These are phyloP conservation scores for Pueraria montana DNA, from an alignment of 306 rosid species.

Conservation along the genomic window DNA sequence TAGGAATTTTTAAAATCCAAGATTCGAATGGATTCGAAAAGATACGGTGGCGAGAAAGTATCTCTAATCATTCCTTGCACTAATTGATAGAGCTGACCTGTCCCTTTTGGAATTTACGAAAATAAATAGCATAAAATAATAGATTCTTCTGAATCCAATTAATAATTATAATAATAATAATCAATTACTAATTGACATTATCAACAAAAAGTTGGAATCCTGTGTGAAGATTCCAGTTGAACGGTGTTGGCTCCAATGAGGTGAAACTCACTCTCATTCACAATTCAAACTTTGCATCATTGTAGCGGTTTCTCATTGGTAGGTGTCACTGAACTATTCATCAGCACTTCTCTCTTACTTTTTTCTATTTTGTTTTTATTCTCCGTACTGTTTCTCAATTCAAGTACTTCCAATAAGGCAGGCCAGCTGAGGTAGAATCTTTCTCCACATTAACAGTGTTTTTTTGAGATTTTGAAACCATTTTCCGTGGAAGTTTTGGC, in stretches of 20 bases:
- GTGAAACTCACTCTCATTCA: neutral
- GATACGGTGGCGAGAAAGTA: neutral
- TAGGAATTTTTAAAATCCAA: neutral
- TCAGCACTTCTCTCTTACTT: neutral
- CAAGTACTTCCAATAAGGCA: conserved; percentile 33
- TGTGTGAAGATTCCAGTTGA: conserved; percentile 21
- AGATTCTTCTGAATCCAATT: neutral
- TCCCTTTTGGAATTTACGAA: neutral
- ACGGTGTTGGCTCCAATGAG: neutral
- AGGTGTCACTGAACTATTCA: neutral
- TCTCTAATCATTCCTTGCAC: neutral
- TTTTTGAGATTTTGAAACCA: conserved; percentile 28
- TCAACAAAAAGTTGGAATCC: conserved; percentile 30
- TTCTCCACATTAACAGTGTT: neutral
- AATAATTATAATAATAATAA: neutral
- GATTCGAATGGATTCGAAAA: neutral
- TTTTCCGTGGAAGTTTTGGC: neutral
- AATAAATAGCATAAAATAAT: neutral
- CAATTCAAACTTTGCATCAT: neutral
- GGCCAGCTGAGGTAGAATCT: neutral
- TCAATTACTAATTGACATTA: neutral
- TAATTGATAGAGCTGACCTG: neutral
- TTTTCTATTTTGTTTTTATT: neutral
- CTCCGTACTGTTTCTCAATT: neutral
- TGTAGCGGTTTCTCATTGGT: neutral